A percentile compares a stretch with the other conserved stretches of the same genome.
Evolutionary conservation across 1,284 basidiomycete genomes (phyloP).

Genomic region (Cutaneotrichosporon curvatum): DNA sequence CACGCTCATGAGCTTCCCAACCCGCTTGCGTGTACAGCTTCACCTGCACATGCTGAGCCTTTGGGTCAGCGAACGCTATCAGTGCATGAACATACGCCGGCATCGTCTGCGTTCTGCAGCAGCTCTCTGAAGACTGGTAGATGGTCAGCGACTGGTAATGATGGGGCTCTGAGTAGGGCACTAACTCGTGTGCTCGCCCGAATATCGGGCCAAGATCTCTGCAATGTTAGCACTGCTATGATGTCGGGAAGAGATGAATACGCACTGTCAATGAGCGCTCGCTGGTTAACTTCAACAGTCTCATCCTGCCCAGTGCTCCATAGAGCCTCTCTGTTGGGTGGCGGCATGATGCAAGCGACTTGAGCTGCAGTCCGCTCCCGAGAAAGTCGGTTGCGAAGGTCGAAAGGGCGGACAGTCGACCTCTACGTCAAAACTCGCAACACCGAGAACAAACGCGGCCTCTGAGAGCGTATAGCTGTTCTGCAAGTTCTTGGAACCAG

Average conservation of each 20-base stretch:
- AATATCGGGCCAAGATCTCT: conserved; percentile 81
- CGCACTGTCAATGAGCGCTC: conserved; percentile 79
- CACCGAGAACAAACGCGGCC: too few relatives aligned
- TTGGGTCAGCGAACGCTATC: conserved; percentile 7
- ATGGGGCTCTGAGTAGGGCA: too few relatives aligned
- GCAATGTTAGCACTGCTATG: conserved; percentile 5
- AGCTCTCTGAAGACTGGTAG: conserved; percentile 77
- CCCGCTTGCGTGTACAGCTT: conserved; percentile 64
- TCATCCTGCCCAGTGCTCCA: conserved; percentile 43
- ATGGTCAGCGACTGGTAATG: not conserved
- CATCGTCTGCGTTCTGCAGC: conserved; percentile 92
- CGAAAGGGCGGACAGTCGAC: too few relatives aligned
- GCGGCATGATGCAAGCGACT: not conserved
- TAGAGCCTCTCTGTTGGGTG: conserved; percentile 22
- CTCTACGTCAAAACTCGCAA: too few relatives aligned
- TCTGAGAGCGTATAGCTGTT: too few relatives aligned
- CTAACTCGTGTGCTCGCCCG: conserved; percentile 77
- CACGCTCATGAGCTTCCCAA: conserved; percentile 48
- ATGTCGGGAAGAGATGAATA: fast-evolving
- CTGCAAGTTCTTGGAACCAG: too few relatives aligned
- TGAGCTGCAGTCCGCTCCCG: too few relatives aligned
- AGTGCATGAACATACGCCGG: conserved; percentile 47
- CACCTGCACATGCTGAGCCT: conserved; percentile 70
- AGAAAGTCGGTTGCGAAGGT: too few relatives aligned
- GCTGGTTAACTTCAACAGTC: conserved; percentile 81